These are phyloP conservation scores for Amanita inopinata DNA, from an alignment of 768 basidiomycete species.

Conservation along the genomic window DNA sequence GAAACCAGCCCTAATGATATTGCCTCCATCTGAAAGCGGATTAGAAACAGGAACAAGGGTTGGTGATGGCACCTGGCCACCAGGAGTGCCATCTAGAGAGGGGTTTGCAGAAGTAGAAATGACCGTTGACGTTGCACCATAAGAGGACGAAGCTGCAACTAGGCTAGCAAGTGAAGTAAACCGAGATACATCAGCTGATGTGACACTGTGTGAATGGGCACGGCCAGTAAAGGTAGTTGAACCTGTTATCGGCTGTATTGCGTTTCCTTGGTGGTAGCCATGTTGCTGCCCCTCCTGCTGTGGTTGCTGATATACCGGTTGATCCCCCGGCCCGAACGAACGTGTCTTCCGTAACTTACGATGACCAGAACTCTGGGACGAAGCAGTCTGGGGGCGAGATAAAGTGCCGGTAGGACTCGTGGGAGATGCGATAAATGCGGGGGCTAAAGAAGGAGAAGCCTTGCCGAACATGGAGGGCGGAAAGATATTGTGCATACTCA, in stretches of 20 bases:
- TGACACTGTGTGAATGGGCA: slow-evolving; percentile 73
- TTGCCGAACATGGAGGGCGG: slow-evolving; percentile 44
- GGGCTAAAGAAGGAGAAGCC: slow-evolving; percentile 14
- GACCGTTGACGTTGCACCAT: slow-evolving; percentile 14
- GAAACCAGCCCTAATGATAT: not conserved
- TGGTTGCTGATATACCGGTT: not conserved
- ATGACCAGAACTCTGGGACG: slow-evolving; percentile 18
- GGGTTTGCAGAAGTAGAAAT: slow-evolving; percentile 15
- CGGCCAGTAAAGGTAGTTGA: slow-evolving; percentile 33
- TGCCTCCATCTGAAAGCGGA: not conserved
- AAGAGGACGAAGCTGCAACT: slow-evolving; percentile 21
- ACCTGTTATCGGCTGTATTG: slow-evolving; percentile 10
- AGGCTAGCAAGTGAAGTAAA: slow-evolving; percentile 19
- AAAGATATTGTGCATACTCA: slow-evolving; percentile 54
- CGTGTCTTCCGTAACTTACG: slow-evolving; percentile 65
- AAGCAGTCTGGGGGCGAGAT: slow-evolving; percentile 19
- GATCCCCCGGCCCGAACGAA: slow-evolving; percentile 36
- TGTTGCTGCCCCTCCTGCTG: slow-evolving; percentile 12
- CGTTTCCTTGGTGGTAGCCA: not conserved
- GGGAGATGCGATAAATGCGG: not conserved
- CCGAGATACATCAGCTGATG: slow-evolving; percentile 53
- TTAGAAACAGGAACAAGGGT: not conserved
- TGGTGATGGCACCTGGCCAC: not conserved
- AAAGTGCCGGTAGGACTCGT: slow-evolving; percentile 19
- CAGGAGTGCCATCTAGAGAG: not conserved